Conservation (phyloP, 345 rosid genomes). For the Barbarea vulgaris region DNA sequence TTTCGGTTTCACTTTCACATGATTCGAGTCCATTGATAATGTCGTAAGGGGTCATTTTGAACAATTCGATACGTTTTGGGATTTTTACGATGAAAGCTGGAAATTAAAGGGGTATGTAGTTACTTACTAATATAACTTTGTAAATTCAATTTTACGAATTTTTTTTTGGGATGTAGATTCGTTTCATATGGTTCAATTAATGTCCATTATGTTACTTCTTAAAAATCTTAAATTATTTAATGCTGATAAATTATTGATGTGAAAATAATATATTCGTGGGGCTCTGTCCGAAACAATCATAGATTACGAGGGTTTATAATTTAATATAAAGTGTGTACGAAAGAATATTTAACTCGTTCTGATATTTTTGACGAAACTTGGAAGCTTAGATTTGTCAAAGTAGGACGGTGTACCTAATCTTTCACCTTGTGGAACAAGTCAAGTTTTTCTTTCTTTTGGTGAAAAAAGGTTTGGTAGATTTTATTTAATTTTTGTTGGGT, state of each 20-base stretch:
- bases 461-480: slow-evolving; percentile 7
- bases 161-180: neutral
- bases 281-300: neutral
- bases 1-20: slow-evolving; percentile 14
- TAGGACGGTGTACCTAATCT: slow-evolving; percentile 38
- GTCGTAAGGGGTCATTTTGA: neutral
- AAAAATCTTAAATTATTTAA: neutral
- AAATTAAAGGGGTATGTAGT: neutral
- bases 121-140: neutral
- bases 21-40: neutral
- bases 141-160: neutral
- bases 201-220: neutral
- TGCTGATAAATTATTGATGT: neutral
- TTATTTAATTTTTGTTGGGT: neutral
- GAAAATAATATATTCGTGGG: neutral
- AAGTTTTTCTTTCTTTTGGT: neutral
- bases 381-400: slow-evolving; percentile 31
- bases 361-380: slow-evolving; percentile 30
- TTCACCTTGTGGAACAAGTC: slow-evolving; percentile 37
- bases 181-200: neutral
- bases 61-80: neutral
- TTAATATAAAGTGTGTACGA: slow-evolving; percentile 13
- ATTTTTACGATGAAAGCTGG: neutral
- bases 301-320: neutral
- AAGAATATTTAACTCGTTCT: slow-evolving; percentile 16